Base-by-base conservation (phyloP, 2,329 filamentous ascomycete species). In the Ophiostoma populinum region DNA sequence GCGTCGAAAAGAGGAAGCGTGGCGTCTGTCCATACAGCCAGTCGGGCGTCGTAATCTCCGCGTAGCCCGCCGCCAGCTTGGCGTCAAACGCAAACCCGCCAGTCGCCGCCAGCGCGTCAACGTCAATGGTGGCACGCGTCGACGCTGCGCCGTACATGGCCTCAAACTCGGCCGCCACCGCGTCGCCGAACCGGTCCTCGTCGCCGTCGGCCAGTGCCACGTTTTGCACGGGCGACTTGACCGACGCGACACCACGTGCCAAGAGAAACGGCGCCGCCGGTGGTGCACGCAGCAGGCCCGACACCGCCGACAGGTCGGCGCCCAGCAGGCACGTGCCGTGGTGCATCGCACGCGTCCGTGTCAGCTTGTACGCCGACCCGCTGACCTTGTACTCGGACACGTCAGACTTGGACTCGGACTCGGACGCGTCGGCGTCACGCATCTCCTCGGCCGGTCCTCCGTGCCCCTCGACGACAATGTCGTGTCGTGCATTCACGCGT, bases 321-420 rank as follows among this genome's bases (percentile, higher is more conserved):
- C 67, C 63, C 2, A 95, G 62, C 28, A 98, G 63, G 48, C 85
- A 90, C 0, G 90, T 98, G 7, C 86, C 90, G 55, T 98, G 90
- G 55, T 98, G 90, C 39, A 98, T 62, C 7, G 85, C 42, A 29
- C 87, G 68, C 32, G 71, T 60, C 17, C 80, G 66, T 0, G 81
- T 94, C 36, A 98, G 63, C 55, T 95, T 95, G 58, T 92, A 98
- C 9, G 90, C 90, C 1, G 85, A 94, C 1, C 90, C 90, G 0
- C 85, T 93, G 9, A 95, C 68, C 54, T 98, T 98, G 50, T 22
- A 39, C 16, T 25, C 46, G 42, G 16, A 36, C 27, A 12, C 27
- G 18, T 9, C 9, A 6, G 3, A 22, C 6, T 18, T 18, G 6
- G n/a, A 27, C n/a, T 16, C 20, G 12, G 16, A n/a, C 18, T 15